Conservation (phyloP, 2,329 filamentous ascomycete genomes). For the Albifimbria verrucaria region DNA sequence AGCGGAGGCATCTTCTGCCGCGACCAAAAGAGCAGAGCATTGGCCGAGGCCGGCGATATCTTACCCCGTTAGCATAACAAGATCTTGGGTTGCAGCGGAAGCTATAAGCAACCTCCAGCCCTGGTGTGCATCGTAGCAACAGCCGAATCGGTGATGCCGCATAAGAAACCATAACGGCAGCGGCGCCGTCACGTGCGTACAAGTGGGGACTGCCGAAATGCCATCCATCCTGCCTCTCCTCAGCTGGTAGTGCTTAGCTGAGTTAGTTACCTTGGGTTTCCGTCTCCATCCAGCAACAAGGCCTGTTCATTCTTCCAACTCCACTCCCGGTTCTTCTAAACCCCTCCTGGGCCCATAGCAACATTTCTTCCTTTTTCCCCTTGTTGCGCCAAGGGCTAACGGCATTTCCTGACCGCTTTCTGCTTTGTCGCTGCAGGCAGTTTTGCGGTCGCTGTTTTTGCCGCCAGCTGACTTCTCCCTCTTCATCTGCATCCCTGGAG, state of each 20-base stretch:
- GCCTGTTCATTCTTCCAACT: background rate
- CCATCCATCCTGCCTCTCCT: background rate
- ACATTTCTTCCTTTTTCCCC: conserved; percentile 9
- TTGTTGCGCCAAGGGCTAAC: conserved; percentile 8
- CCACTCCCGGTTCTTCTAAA: background rate
- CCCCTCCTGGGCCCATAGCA: conserved; percentile 1
- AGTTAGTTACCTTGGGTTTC: background rate
- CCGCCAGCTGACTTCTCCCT: background rate
- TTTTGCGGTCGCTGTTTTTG: background rate
- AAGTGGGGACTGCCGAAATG: background rate
- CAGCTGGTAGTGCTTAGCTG: background rate
- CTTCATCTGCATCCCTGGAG: too few relatives aligned
- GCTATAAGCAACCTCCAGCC: too few relatives aligned
- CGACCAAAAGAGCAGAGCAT: too few relatives aligned
- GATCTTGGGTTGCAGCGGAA: too few relatives aligned
- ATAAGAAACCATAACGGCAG: background rate
- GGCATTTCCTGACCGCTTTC: conserved; percentile 13
- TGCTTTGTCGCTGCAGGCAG: conserved; percentile 2
- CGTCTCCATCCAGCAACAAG: conserved; percentile 6
- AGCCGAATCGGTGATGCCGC: background rate
- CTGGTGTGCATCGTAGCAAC: background rate
- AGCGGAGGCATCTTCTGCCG: too few relatives aligned
- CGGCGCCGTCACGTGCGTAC: background rate
- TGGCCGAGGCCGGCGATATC: too few relatives aligned
- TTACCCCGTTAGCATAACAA: too few relatives aligned